phyloP scores from a whole-genome alignment of 2,329 filamentous ascomycete genomes.

The Pyrenophora tritici-repentis region DNA sequence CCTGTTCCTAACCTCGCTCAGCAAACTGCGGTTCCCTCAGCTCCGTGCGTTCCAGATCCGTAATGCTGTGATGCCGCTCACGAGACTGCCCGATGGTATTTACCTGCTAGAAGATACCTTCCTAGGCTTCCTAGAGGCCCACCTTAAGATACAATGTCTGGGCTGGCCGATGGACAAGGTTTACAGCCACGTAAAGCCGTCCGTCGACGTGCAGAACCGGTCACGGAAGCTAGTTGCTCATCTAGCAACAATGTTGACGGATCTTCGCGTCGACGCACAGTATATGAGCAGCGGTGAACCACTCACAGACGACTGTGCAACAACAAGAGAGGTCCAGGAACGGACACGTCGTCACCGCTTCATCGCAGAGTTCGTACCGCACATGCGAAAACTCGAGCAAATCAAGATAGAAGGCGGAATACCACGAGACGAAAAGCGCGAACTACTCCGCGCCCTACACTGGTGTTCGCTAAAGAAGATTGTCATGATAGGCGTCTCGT shows the following conservation, averaged over 20 bases:
- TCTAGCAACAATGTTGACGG: slow-evolving; percentile 47
- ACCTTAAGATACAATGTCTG: slow-evolving; percentile 51
- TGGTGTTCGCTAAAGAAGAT: slow-evolving; percentile 51
- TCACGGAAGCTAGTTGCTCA: slow-evolving; percentile 44
- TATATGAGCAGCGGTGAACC: slow-evolving; percentile 37
- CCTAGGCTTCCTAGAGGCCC: slow-evolving; percentile 52
- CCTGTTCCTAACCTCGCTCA: slow-evolving; percentile 33
- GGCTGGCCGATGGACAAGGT: slow-evolving; percentile 55
- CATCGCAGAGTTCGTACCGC: slow-evolving; percentile 50
- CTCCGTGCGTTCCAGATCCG: slow-evolving; percentile 54
- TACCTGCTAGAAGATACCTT: slow-evolving; percentile 48
- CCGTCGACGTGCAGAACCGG: slow-evolving; percentile 30
- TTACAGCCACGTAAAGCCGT: slow-evolving; percentile 41
- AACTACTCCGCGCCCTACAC: slow-evolving; percentile 51
- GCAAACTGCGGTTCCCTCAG: slow-evolving; percentile 49
- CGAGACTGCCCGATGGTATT: slow-evolving; percentile 42
- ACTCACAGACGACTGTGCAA: slow-evolving; percentile 33
- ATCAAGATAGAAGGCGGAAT: slow-evolving; percentile 56
- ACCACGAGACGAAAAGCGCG: slow-evolving; percentile 54
- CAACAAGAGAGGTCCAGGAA: slow-evolving; percentile 21
- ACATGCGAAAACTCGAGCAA: slow-evolving; percentile 49
- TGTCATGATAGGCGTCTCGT: slow-evolving; percentile 53
- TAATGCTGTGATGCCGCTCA: slow-evolving; percentile 49
- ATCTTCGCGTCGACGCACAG: slow-evolving; percentile 51
- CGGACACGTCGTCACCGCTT: slow-evolving; percentile 44